Percentiles rank a stretch among this genome's conserved stretches.
Evolutionary conservation across 2,329 filamentous ascomycete genomes (phyloP).

Genomic region (Aspergillus pseudotamarii): DNA sequence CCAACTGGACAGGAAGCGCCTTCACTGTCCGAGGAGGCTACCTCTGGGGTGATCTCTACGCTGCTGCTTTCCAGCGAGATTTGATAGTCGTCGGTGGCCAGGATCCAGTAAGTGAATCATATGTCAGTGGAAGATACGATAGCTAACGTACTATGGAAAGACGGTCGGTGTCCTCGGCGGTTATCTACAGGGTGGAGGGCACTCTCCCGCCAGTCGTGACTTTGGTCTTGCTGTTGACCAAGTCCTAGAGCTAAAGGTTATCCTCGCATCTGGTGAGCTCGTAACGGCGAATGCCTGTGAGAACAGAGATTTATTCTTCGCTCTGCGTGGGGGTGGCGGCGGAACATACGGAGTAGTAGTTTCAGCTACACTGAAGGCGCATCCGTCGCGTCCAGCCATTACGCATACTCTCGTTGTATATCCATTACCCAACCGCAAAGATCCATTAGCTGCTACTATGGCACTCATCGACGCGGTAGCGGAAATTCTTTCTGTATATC

Average conservation of each 20-base stretch:
- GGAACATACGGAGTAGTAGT: neutral
- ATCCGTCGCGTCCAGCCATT: neutral
- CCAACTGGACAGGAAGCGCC: conserved; percentile 8
- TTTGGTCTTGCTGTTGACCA: conserved; percentile 4
- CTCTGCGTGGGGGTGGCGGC: neutral
- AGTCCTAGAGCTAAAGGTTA: neutral
- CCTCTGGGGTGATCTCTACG: conserved; percentile 15
- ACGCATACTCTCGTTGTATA: neutral
- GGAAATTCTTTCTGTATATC: neutral
- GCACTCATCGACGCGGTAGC: neutral
- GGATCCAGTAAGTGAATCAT: conserved; percentile 3
- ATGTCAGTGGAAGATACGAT: too few species aligned
- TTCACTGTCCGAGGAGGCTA: conserved; percentile 14
- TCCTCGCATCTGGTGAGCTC: neutral
- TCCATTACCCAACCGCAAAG: neutral
- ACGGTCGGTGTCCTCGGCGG: conserved; percentile 13
- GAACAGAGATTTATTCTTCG: neutral
- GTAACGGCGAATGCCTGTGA: neutral
- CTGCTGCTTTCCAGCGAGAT: conserved; percentile 9
- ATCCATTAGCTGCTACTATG: neutral
- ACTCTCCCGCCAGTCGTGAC: conserved; percentile 10
- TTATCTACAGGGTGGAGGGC: conserved; percentile 14
- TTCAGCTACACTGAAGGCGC: neutral
- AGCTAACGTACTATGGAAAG: neutral
- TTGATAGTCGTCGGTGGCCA: conserved; percentile 12